These are phyloP conservation scores for Aureobasidium vineae DNA, from an alignment of 2,329 filamentous ascomycete genomes.

Conservation along the genomic window DNA sequence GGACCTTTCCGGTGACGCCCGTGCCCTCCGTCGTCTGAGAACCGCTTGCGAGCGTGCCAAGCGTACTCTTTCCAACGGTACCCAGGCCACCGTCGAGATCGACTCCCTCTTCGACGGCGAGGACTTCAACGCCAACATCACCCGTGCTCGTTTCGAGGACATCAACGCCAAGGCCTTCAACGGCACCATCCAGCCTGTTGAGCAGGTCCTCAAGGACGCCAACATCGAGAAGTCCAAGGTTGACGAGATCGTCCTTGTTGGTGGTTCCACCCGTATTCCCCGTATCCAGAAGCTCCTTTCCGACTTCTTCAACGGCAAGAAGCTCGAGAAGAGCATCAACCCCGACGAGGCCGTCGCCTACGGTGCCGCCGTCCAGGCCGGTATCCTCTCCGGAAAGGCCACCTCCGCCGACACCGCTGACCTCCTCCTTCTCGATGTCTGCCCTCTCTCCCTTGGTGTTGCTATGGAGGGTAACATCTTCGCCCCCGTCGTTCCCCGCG, in stretches of 20 bases:
- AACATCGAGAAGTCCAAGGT: conserved; percentile 83
- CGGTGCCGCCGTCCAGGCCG: conserved; percentile 97
- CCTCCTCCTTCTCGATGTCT: conserved; percentile 92
- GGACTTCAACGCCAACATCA: conserved; percentile 96
- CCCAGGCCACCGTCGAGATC: conserved; percentile 97
- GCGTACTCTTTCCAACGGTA: conserved; percentile 95
- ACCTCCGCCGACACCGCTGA: conserved; percentile 92
- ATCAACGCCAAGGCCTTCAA: conserved; percentile 94
- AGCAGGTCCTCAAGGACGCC: conserved; percentile 95
- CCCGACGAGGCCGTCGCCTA: conserved; percentile 99
- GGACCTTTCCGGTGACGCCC: conserved; percentile 74
- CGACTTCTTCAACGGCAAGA: conserved; percentile 99
- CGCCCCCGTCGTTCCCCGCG: conserved; percentile 77
- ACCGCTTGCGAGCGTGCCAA: conserved; percentile 99
- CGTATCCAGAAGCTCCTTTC: conserved; percentile 98
- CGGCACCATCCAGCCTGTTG: conserved; percentile 91
- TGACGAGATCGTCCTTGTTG: conserved; percentile 98
- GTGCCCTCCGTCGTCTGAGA: conserved; percentile 91
- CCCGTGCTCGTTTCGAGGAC: conserved; percentile 98
- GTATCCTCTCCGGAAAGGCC: conserved; percentile 98
- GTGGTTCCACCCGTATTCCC: conserved; percentile 98
- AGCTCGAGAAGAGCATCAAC: conserved; percentile 99
- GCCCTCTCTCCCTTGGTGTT: conserved; percentile 94
- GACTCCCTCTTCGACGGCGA: conserved; percentile 98
- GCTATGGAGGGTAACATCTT: conserved; percentile 99